Base-by-base conservation (phyloP, 176 grass and related monocot species). In the Carex myosuroides region DNA sequence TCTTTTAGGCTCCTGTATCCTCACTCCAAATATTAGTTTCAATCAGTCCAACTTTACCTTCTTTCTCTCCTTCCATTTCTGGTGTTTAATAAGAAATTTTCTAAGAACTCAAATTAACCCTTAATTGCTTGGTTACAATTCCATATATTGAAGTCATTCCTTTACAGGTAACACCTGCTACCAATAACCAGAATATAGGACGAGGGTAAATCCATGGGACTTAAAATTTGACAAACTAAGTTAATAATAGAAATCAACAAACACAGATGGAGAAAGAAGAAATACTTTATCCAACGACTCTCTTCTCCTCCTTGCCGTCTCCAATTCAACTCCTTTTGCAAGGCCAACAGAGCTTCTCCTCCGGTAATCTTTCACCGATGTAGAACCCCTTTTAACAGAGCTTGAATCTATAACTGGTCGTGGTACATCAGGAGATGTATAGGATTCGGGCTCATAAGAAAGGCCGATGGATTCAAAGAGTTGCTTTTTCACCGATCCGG, bases 391-490 rank as follows among this genome's bases (percentile, higher is more conserved):
- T 70, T 90, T 88, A 42, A 90, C 20, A 75, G 88, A 80, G 63
- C 89, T 91, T 64, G 90, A 77, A 89, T 83, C 81, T 82, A 53
- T 71, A 46, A 60, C 62, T 42, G 60, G 32, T 83, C 86, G 84
- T 83, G 80, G 74, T 29, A 13, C 18, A 83, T 79, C 80, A 62
- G 88, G 85, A 71, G 81, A 90, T 55, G 8, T 29, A 37, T 90
- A 87, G 44, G 86, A 79, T 86, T 93, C 86, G 5, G 57, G 42
- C 39, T 58, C 84, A 58, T 93, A 90, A 60, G 83, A 30, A 83
- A 98, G 91, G 82, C 95, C 95, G 35, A 98, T 98, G 64, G 91
- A 98, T 75, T 93, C 91, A 80, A 98, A 98, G 78, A 98, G 87
- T 79, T 94, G 85, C 89, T 79, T 94, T 80, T 89, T 85, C 68